Percentiles rank a stretch among this genome's conserved stretches.
Conservation (phyloP, 2,329 filamentous ascomycete species). For the Clarireedia hainanense region DNA sequence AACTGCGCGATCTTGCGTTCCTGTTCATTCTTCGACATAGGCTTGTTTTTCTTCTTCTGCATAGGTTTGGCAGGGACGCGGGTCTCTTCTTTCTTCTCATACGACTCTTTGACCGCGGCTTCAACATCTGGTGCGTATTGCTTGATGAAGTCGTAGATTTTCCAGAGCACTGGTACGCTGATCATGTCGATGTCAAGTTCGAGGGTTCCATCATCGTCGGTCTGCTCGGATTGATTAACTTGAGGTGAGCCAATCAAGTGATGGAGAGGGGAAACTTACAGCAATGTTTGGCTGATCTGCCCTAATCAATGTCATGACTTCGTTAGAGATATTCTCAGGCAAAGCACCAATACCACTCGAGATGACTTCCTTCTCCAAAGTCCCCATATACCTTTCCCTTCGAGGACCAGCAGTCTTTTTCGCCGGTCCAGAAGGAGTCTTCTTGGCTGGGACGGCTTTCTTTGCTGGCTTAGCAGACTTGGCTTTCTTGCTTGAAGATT, state of each 20-base stretch:
- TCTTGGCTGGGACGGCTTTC: slow-evolving; percentile 27
- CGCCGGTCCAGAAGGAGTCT: slow-evolving; percentile 30
- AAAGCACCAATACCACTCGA: slow-evolving; percentile 78
- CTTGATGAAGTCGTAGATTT: slow-evolving; percentile 46
- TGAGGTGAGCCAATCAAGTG: slow-evolving; percentile 16
- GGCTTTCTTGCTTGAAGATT: slow-evolving; percentile 46
- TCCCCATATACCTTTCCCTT: slow-evolving; percentile 50
- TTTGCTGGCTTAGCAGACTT: slow-evolving; percentile 35
- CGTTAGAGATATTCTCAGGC: slow-evolving; percentile 67
- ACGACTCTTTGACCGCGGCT: slow-evolving; percentile 13
- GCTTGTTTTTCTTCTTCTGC: slow-evolving; percentile 57
- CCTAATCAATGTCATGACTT: slow-evolving; percentile 84
- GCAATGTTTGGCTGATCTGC: slow-evolving; percentile 68
- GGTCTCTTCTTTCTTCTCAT: slow-evolving; percentile 22
- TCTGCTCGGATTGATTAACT: slow-evolving; percentile 26
- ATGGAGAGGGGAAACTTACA: slow-evolving; percentile 31
- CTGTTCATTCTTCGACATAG: slow-evolving; percentile 67
- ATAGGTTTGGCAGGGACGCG: slow-evolving; percentile 28
- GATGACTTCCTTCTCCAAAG: slow-evolving; percentile 84
- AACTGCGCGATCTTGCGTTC: slow-evolving; percentile 59
- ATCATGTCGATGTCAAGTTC: slow-evolving; percentile 53
- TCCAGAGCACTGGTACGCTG: slow-evolving; percentile 43
- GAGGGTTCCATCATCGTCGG: slow-evolving; percentile 45
- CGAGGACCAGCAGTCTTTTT: slow-evolving; percentile 31
- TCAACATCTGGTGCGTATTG: slow-evolving; percentile 42